Evolutionary conservation across 257 asterid species (phyloP).

Genomic region (Nicotiana obtusifolia): DNA sequence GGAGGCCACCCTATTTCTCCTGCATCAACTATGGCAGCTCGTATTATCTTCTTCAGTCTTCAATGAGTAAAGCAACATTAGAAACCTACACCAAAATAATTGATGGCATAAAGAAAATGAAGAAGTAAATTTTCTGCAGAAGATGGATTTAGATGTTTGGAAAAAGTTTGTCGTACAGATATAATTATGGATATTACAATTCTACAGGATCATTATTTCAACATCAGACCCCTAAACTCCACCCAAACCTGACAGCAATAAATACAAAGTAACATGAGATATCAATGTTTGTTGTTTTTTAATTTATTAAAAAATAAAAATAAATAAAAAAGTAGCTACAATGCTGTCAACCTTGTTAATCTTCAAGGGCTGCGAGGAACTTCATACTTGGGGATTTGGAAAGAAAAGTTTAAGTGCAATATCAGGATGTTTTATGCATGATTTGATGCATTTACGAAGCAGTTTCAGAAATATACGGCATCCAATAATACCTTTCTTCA

Average conservation of each 20-base stretch:
- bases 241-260: neutral
- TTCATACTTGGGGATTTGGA: neutral
- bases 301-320: neutral
- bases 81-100: neutral
- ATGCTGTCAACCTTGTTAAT: neutral
- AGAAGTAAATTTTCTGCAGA: neutral
- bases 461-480: neutral
- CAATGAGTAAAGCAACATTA: neutral
- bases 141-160: neutral
- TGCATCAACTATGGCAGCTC: neutral
- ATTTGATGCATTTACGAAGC: neutral
- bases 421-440: neutral
- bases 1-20: too few relatives aligned
- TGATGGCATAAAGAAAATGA: neutral
- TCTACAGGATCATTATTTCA: neutral
- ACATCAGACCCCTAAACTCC: neutral
- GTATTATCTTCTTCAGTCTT: neutral
- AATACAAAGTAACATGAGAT: neutral
- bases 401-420: neutral
- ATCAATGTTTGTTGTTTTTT: neutral
- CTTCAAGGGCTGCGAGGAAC: neutral
- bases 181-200: neutral
- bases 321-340: neutral
- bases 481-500: neutral
- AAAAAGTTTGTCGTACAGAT: neutral